A percentile compares a stretch with the other conserved stretches of the same genome.
Evolutionary conservation across 2,329 filamentous ascomycete species (phyloP).

Genomic region (Trichoderma polysporum): DNA sequence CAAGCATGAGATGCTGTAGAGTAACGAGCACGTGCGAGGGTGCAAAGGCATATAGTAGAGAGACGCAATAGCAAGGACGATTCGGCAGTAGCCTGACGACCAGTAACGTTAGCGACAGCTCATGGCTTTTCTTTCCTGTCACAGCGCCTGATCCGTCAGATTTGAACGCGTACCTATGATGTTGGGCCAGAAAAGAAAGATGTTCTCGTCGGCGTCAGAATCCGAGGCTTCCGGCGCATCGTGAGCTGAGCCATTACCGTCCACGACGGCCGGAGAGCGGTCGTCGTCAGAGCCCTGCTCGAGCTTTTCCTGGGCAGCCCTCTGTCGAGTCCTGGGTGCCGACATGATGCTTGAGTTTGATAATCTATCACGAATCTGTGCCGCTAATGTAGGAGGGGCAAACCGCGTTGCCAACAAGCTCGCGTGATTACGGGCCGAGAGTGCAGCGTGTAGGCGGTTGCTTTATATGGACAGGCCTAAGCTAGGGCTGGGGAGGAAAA

Average conservation of each 20-base stretch:
- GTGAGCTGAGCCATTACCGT: slow-evolving; percentile 47
- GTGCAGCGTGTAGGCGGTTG: background rate
- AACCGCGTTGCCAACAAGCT: slow-evolving; percentile 1
- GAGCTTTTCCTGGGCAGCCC: slow-evolving; percentile 36
- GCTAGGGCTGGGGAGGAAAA: background rate
- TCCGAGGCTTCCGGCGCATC: slow-evolving; percentile 37
- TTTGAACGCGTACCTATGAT: slow-evolving; percentile 63
- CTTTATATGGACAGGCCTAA: background rate
- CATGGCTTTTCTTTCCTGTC: background rate
- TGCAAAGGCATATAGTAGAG: slow-evolving; percentile 99
- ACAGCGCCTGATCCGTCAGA: background rate
- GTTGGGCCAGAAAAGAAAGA: slow-evolving; percentile 80
- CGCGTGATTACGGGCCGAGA: slow-evolving; percentile 15
- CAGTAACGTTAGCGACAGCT: background rate
- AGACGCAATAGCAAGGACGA: slow-evolving; percentile 81
- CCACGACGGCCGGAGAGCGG: slow-evolving; percentile 34
- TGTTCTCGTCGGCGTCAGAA: slow-evolving; percentile 60
- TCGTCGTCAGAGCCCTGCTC: slow-evolving; percentile 33
- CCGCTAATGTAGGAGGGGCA: slow-evolving; percentile 9
- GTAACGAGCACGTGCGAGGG: slow-evolving; percentile 86
- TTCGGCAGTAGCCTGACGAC: slow-evolving; percentile 68
- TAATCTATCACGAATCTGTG: slow-evolving; percentile 1
- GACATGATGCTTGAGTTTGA: slow-evolving; percentile 35
- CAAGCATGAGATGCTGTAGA: slow-evolving; percentile 92
- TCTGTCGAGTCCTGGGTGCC: slow-evolving; percentile 40